Percentiles rank a stretch among this genome's conserved stretches.
phyloP scores from a whole-genome alignment of 2,329 filamentous ascomycete species.

The Cryphonectria japonica region DNA sequence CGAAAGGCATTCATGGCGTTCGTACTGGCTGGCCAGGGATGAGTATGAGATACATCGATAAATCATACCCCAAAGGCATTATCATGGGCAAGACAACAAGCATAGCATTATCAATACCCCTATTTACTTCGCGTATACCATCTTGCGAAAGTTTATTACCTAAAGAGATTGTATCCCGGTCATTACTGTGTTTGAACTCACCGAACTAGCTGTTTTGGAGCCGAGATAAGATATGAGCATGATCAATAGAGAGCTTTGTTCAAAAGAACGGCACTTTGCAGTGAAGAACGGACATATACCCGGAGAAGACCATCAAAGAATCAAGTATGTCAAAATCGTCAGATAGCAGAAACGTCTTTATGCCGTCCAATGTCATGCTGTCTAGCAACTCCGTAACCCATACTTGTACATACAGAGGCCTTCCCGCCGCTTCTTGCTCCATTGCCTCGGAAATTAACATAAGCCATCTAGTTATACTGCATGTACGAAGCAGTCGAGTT shows the following conservation, averaged over 20 bases:
- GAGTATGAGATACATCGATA: not conserved
- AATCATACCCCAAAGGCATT: not conserved
- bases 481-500: conserved; percentile 98
- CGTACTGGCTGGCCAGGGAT: not conserved
- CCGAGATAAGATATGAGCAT: not conserved
- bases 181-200: no score
- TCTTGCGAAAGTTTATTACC: not conserved
- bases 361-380: conserved; percentile 29
- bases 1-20: not conserved
- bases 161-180: not conserved
- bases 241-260: no score
- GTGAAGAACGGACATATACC: not conserved
- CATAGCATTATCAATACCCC: conserved; percentile 1
- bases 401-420: conserved; percentile 33
- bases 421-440: not conserved
- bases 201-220: no score
- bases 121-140: not conserved
- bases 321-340: not conserved
- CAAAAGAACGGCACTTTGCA: not conserved
- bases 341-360: conserved; percentile 13
- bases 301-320: not conserved
- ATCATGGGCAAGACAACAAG: not conserved
- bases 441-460: conserved; percentile 20
- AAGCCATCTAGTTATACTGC: conserved; percentile 84
- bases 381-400: conserved; percentile 25